Percentiles rank a stretch among this genome's conserved stretches.
These are phyloP conservation scores for Tritrichomonas musculus DNA, from an alignment of 208 protist genomes.

Conservation along the genomic window DNA sequence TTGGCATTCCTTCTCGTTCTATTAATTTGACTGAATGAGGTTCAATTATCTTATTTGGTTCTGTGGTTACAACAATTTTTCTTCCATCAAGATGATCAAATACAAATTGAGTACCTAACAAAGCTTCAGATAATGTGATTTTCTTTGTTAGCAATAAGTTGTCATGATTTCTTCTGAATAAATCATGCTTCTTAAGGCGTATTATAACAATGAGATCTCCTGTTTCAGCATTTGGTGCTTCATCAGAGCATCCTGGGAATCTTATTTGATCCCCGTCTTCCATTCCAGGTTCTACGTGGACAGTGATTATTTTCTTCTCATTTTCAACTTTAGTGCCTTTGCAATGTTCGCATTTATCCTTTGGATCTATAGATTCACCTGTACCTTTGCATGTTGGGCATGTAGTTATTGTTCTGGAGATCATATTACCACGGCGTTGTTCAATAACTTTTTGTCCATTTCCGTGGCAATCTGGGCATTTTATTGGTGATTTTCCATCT, in stretches of 20 bases:
- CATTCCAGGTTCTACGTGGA: constrained; percentile 13
- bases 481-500: not conserved
- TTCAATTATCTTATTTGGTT: not conserved
- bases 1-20: constrained; percentile 9
- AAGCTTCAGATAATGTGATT: not conserved
- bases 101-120: not conserved
- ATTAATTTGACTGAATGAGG: not conserved
- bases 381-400: not conserved
- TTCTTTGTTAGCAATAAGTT: not conserved
- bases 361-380: not conserved
- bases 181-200: not conserved
- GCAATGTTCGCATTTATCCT: not conserved
- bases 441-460: not conserved
- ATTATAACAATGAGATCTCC: too few relatives aligned
- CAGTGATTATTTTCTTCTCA: not conserved
- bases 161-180: not conserved
- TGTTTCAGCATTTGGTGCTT: too few relatives aligned
- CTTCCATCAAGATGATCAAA: too few relatives aligned
- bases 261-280: too few relatives aligned
- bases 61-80: not conserved
- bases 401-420: not conserved
- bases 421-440: not conserved
- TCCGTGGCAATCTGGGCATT: not conserved
- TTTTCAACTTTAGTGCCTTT: not conserved
- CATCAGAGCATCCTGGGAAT: too few relatives aligned